Evolutionary conservation across 2,329 filamentous ascomycete species (phyloP), one percentile per base, ranked within the genome.

Genomic region (Cladobotryum mycophilum): DNA sequence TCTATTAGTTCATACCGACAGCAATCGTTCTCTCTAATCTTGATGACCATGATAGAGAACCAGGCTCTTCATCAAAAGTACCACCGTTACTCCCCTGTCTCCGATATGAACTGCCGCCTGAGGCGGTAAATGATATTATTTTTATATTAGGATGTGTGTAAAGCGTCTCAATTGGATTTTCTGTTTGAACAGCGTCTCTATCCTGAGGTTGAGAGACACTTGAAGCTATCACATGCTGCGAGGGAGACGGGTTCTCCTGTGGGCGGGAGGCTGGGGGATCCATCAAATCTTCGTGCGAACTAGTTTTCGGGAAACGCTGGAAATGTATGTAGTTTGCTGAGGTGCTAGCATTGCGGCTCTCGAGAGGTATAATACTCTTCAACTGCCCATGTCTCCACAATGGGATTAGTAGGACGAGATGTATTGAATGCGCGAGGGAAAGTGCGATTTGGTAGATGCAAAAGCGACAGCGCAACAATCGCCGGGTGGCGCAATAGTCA

Each of bases 21-120:
- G 90, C 89, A 56, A 95, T 84, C 0, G 88, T 92, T 60, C 85
- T 80, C 67, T 95, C 89, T 1, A 86, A 81, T n/a, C 81, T 76
- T 2, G 87, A 87, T 45, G 78, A 79, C 84, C 86, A 92, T 48
- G 86, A 76, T 45, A 93, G 71, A 0, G 83, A 82, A 55, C 85
- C 83, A 20, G 81, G 73, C 51, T 80, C 65, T 52, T 80, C 67
- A 2, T 43, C 38, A 38, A 17, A 41, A 43, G 30, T 17, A 53
- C 33, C 59, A 54, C 30, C 60, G 49, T 34, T 53, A 48, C 17
- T 41, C 49, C 40, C 18, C 54, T 60, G 47, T 65, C 64, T 48
- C 61, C 62, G 20, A 67, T 69, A 18, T 5, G 41, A 22, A 12
- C 20, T 17, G 9, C 41, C n/a, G 5, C 41, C 22, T 18, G 41